These are phyloP conservation scores for Sorghum bicolor DNA, from an alignment of 176 grass and related monocot species.

Conservation along the genomic window DNA sequence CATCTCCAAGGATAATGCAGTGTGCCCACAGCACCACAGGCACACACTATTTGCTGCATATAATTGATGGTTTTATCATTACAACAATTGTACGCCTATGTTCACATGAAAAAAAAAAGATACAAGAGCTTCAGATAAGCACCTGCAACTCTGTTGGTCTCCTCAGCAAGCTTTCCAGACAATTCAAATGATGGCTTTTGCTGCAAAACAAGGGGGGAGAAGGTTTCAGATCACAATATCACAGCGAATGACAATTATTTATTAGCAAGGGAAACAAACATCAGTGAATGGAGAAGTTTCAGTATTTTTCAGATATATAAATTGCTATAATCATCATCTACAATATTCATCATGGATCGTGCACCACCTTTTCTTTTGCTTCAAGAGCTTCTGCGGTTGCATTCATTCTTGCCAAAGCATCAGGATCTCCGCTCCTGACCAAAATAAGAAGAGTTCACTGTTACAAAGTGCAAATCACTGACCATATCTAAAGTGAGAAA, in stretches of 20 bases:
- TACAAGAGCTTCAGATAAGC: slow-evolving; percentile 13
- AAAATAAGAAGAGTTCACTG: slow-evolving; percentile 20
- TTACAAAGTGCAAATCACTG: neutral
- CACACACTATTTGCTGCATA: neutral
- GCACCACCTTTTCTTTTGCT: slow-evolving; percentile 78
- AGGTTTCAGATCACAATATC: neutral
- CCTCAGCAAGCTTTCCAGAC: slow-evolving; percentile 96
- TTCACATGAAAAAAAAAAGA: neutral
- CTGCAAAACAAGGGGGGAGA: slow-evolving; percentile 31
- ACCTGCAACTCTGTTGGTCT: slow-evolving; percentile 97
- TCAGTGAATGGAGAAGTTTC: neutral
- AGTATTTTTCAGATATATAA: neutral
- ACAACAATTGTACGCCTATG: neutral
- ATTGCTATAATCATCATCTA: slow-evolving; percentile 24
- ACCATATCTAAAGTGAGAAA: neutral
- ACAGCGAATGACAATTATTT: neutral
- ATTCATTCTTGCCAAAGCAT: slow-evolving; percentile 69
- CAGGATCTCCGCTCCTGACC: slow-evolving; percentile 46
- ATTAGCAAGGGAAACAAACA: neutral
- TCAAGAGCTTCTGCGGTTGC: slow-evolving; percentile 62
- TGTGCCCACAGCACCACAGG: neutral
- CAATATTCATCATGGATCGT: slow-evolving; percentile 11
- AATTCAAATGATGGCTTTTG: slow-evolving; percentile 98
- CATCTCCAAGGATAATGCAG: neutral
- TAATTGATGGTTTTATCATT: neutral